Conservation (phyloP, 179 eudicot genomes). For the Silene vulgaris region DNA sequence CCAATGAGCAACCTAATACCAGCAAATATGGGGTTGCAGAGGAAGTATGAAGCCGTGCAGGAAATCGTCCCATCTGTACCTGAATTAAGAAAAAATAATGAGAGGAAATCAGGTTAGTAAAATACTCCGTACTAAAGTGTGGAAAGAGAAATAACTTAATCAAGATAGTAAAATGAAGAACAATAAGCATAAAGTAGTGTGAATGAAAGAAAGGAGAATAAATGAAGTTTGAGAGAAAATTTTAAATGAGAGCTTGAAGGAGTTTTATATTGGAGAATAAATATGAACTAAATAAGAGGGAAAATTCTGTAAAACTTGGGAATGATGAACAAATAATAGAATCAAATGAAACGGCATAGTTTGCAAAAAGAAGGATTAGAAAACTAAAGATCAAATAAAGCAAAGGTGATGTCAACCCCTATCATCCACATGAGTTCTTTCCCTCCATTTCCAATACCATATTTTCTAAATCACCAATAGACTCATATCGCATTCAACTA, state of each 20-base stretch:
- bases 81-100: constrained; percentile 21
- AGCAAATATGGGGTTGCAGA: constrained; percentile 53
- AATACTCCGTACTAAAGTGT: not conserved
- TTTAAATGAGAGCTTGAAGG: not conserved
- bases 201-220: not conserved
- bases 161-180: not conserved
- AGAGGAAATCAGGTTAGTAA: not conserved
- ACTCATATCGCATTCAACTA: not conserved
- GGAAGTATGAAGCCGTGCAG: constrained; percentile 51
- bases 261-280: not conserved
- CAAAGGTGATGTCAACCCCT: not conserved
- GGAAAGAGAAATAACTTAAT: not conserved
- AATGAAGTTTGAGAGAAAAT: not conserved
- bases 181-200: not conserved
- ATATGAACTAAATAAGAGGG: not conserved
- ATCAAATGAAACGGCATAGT: not conserved
- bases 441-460: not conserved
- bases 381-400: too few species aligned
- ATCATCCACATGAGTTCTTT: not conserved
- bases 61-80: constrained; percentile 59
- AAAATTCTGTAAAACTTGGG: not conserved
- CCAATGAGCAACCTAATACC: constrained; percentile 45
- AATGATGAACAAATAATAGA: not conserved
- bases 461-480: not conserved
- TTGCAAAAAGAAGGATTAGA: not conserved